Evolutionary conservation across 2,329 filamentous ascomycete species (phyloP).

Genomic region (Pleoardoris graminearum): DNA sequence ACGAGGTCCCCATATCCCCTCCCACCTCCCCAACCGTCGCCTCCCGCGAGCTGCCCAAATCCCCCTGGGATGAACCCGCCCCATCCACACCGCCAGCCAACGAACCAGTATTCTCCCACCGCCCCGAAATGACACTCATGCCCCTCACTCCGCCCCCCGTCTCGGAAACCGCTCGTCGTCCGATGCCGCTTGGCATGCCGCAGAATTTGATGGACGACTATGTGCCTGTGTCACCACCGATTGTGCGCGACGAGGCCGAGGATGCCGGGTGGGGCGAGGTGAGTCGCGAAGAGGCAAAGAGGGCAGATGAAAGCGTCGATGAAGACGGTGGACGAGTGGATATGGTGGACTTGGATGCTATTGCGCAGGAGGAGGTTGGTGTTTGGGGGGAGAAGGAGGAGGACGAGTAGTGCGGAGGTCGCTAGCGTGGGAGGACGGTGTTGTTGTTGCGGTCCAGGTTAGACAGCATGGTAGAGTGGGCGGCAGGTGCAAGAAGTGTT

Average conservation of each 20-base stretch:
- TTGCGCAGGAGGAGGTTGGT: constrained; percentile 41
- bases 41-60: background rate
- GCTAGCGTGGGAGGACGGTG: no score
- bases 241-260: constrained; percentile 24
- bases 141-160: constrained; percentile 31
- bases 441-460: no score
- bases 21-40: background rate
- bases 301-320: constrained; percentile 17
- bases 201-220: constrained; percentile 42
- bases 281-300: constrained; percentile 28
- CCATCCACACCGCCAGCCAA: background rate
- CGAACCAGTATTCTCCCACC: constrained; percentile 16
- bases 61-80: background rate
- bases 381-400: constrained; percentile 41
- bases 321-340: constrained; percentile 22
- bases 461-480: no score
- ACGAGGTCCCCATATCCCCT: background rate
- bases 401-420: background rate
- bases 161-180: constrained; percentile 11
- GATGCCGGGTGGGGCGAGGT: constrained; percentile 43
- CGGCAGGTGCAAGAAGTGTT: no score
- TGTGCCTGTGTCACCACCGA: constrained; percentile 31
- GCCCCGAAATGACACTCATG: constrained; percentile 41
- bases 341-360: constrained; percentile 40
- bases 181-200: constrained; percentile 31